Percentiles rank a stretch among this genome's conserved stretches.
These are phyloP conservation scores for Quercus ilex DNA, from an alignment of 306 rosid genomes.

Conservation along the genomic window DNA sequence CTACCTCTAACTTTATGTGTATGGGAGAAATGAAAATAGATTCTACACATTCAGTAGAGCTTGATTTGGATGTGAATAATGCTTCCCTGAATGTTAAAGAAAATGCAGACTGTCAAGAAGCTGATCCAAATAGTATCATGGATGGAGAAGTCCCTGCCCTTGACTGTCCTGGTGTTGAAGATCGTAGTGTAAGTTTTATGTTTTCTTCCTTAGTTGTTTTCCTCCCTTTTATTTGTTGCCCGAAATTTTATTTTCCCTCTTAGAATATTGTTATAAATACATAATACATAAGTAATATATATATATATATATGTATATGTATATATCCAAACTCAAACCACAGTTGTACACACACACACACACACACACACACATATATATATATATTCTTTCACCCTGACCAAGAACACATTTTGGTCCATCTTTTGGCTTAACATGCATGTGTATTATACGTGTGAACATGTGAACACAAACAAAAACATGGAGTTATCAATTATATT, in stretches of 20 bases:
- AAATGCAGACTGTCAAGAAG: slow-evolving; percentile 38
- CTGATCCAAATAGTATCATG: slow-evolving; percentile 35
- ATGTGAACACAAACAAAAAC: not conserved
- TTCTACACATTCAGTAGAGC: slow-evolving; percentile 34
- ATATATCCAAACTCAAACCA: not conserved
- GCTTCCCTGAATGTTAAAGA: slow-evolving; percentile 39
- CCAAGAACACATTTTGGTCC: not conserved
- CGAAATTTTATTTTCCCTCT: not conserved
- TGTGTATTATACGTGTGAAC: not conserved
- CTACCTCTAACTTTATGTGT: slow-evolving; percentile 26
- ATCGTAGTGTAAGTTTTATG: slow-evolving; percentile 59
- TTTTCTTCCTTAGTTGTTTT: not conserved
- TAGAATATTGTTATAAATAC: not conserved
- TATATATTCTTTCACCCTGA: not conserved
- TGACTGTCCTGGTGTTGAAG: slow-evolving; percentile 40
- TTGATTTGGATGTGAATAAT: slow-evolving; percentile 44
- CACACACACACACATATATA: not conserved
- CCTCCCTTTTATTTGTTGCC: not conserved
- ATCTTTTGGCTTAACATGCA: not conserved
- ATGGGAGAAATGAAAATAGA: slow-evolving; percentile 39
- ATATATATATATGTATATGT: too few species aligned
- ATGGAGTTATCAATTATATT: not conserved
- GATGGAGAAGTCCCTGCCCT: slow-evolving; percentile 36
- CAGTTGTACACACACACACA: not conserved
- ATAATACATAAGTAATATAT: not conserved